A percentile compares a stretch with the other conserved stretches of the same genome.
Conservation (phyloP, 2,329 filamentous ascomycete species). For the Trichoderma endophyticum region DNA sequence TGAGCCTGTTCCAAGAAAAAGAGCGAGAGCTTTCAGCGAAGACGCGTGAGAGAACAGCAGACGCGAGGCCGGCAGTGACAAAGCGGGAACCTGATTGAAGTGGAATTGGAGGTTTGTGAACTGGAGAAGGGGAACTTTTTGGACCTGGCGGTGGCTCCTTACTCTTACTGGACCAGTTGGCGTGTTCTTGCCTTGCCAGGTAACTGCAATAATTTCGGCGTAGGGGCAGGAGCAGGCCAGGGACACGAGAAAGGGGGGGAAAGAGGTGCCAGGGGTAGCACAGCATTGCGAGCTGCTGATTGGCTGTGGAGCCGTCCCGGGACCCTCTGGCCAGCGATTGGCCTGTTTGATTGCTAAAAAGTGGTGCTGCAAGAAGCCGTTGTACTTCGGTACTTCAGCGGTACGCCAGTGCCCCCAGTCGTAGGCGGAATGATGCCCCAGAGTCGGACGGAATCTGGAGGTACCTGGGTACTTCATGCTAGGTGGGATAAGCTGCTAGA, state of each 20-base stretch:
- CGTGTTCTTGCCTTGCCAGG: constrained; percentile 37
- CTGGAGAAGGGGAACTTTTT: constrained; percentile 40
- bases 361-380: not conserved
- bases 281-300: constrained; percentile 29
- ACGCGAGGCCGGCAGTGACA: constrained; percentile 15
- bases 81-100: constrained; percentile 27
- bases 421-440: not conserved
- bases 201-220: constrained; percentile 46
- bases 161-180: constrained; percentile 15
- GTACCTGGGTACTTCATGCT: not conserved
- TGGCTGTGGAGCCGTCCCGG: constrained; percentile 29
- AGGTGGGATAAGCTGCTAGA: not conserved
- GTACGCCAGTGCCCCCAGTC: not conserved
- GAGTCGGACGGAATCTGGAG: not conserved
- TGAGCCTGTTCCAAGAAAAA: constrained; percentile 37
- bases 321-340: constrained; percentile 23
- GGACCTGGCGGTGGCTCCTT: constrained; percentile 25
- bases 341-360: constrained; percentile 10
- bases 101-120: constrained; percentile 28
- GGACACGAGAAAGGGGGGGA: constrained; percentile 42
- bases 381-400: not conserved
- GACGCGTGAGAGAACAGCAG: constrained; percentile 22
- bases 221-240: constrained; percentile 37
- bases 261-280: constrained; percentile 28
- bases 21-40: constrained; percentile 26